A percentile compares a stretch with the other conserved stretches of the same genome.
Conservation (phyloP, 2,329 filamentous ascomycete species). For the Emergomyces orientalis region DNA sequence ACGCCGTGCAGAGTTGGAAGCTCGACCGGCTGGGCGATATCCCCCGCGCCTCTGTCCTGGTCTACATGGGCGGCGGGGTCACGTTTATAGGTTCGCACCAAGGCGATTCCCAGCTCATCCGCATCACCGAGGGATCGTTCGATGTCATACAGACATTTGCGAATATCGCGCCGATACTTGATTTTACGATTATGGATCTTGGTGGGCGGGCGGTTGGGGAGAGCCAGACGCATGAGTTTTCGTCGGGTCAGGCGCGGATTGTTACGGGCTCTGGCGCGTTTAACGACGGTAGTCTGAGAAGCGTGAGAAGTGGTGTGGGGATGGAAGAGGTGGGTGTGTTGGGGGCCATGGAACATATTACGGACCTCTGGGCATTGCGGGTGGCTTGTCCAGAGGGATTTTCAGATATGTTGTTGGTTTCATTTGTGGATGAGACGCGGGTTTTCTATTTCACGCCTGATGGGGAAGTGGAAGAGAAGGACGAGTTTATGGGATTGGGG, state of each 20-base stretch:
- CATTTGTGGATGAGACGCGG: constrained; percentile 74
- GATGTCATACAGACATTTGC: constrained; percentile 63
- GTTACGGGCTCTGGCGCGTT: constrained; percentile 89
- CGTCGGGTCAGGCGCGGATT: constrained; percentile 85
- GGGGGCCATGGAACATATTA: constrained; percentile 65
- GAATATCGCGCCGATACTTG: constrained; percentile 85
- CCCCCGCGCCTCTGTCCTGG: constrained; percentile 65
- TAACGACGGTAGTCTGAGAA: constrained; percentile 77
- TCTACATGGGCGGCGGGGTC: constrained; percentile 59
- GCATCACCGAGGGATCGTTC: constrained; percentile 52
- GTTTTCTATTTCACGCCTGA: constrained; percentile 65
- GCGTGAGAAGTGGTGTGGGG: constrained; percentile 86
- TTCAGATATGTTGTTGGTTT: constrained; percentile 64
- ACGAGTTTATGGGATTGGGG: constrained; percentile 60
- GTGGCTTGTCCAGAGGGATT: constrained; percentile 36
- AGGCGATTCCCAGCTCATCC: constrained; percentile 78
- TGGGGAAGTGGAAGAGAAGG: constrained; percentile 78
- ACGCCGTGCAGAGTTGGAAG: constrained; percentile 62
- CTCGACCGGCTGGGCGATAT: constrained; percentile 59
- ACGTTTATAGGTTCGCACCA: constrained; percentile 88
- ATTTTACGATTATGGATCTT: constrained; percentile 95
- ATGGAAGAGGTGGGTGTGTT: constrained; percentile 79
- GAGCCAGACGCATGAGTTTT: constrained; percentile 76
- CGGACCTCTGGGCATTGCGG: constrained; percentile 62
- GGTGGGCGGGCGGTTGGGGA: constrained; percentile 74